These are phyloP conservation scores for Hymenoscyphus albidus DNA, from an alignment of 2,329 filamentous ascomycete species.

Conservation along the genomic window DNA sequence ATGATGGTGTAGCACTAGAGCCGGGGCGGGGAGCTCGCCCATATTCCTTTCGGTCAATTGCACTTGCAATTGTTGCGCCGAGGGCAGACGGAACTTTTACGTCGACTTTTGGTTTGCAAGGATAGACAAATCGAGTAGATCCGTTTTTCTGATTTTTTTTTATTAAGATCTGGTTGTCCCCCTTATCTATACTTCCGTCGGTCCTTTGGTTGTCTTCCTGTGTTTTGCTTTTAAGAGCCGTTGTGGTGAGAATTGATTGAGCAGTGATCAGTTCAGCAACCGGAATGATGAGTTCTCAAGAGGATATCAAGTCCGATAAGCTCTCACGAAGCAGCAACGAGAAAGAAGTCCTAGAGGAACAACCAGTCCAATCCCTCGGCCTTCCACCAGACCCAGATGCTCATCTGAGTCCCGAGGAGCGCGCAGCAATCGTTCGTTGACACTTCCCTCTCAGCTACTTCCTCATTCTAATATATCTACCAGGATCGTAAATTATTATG, in stretches of 20 bases:
- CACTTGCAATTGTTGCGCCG: too few species aligned
- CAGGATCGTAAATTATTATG: constrained; percentile 60
- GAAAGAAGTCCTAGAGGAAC: constrained; percentile 7
- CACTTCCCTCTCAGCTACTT: background rate
- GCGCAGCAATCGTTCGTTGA: constrained; percentile 53
- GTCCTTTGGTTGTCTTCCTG: too few species aligned
- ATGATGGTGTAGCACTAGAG: too few species aligned
- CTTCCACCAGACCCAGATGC: constrained; percentile 54
- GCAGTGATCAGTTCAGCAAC: background rate
- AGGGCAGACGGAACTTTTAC: too few species aligned
- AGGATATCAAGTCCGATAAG: constrained; percentile 2
- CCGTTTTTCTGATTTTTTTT: too few species aligned
- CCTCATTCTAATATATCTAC: background rate
- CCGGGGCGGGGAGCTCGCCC: too few species aligned
- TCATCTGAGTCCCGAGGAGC: constrained; percentile 60
- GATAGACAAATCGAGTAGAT: too few species aligned
- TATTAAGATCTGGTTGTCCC: too few species aligned
- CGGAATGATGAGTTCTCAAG: constrained; percentile 3
- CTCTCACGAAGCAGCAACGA: constrained; percentile 15
- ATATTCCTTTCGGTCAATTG: too few species aligned
- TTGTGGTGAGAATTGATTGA: background rate
- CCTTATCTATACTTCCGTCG: too few species aligned
- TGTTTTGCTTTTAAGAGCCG: too few species aligned
- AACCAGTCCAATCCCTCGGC: constrained; percentile 1
- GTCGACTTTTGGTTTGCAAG: too few species aligned